phyloP scores from a whole-genome alignment of 768 basidiomycete species.

The Amanita muscaria region DNA sequence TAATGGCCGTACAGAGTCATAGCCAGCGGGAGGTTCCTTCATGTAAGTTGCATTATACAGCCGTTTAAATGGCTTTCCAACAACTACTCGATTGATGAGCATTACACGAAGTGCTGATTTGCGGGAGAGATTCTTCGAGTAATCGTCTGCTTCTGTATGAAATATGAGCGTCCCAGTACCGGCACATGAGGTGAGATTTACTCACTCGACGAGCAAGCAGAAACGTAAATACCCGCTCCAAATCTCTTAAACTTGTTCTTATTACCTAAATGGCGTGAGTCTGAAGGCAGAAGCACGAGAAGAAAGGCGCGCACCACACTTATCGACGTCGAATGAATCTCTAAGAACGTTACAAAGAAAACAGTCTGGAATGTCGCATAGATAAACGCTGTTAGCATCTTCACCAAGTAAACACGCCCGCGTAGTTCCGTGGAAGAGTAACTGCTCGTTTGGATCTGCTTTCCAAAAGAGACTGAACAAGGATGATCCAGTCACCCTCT shows the following conservation, averaged over 20 bases:
- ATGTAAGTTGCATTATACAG: slow-evolving; percentile 40
- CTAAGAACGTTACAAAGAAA: slow-evolving; percentile 49
- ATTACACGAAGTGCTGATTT: slow-evolving; percentile 38
- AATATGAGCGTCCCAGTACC: slow-evolving; percentile 3
- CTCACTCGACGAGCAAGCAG: slow-evolving; percentile 57
- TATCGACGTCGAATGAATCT: slow-evolving; percentile 49
- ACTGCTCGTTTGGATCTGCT: slow-evolving; percentile 40
- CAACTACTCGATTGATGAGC: slow-evolving; percentile 53
- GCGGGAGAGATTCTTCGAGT: slow-evolving; percentile 35
- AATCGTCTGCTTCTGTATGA: slow-evolving; percentile 56
- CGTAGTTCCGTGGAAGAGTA: slow-evolving; percentile 64
- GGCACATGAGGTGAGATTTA: background rate
- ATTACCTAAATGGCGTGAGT: slow-evolving; percentile 26
- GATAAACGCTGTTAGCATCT: slow-evolving; percentile 31
- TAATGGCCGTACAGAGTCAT: slow-evolving; percentile 41
- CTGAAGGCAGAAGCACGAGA: background rate
- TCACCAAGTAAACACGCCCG: slow-evolving; percentile 53
- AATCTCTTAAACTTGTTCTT: slow-evolving; percentile 54
- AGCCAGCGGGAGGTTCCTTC: slow-evolving; percentile 44
- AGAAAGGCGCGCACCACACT: slow-evolving; percentile 36
- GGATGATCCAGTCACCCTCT: background rate
- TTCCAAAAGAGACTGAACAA: slow-evolving; percentile 11
- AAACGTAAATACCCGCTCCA: slow-evolving; percentile 63
- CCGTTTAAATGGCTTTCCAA: slow-evolving; percentile 47
- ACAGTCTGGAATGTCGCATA: slow-evolving; percentile 43